Base-by-base conservation (phyloP, 106 monocot genomes). In the Agapanthus africanus region DNA sequence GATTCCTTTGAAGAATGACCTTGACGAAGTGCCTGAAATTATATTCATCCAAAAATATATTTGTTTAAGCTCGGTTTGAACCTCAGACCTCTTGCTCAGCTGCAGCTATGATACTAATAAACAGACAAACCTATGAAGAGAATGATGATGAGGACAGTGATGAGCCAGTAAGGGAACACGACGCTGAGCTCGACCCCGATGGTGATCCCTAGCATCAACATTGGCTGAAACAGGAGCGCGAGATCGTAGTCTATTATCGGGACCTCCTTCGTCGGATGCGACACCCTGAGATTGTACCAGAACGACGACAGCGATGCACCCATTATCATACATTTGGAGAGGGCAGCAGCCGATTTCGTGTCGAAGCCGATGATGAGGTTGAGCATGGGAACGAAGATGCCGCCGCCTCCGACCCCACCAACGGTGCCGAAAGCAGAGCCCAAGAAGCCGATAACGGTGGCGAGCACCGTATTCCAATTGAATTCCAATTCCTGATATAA, bases 301-400 rank as follows among this genome's bases (percentile, higher is more conserved):
- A 97, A 86, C 4, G 97, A 97, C 9, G 97, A 97, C 19, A 79
- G 73, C 49, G 97, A 97, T 4, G 97, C 97, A 1, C 89, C 97
- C 97, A 97, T 97, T 27, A 97, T 97, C 92, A 97, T 92, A 65
- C 95, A 97, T 79, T 97, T 97, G 7, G 97, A 97, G 76, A 97
- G 91, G 23, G 97, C 97, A 18, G 97, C 97, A 4, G 97, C 97
- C 9, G 97, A 87, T 71, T 92, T 97, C 68, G 97, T 78, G 75
- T 97, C 97, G 77, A 97, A 97, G 18, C 97, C 97, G 28, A 97
- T 84, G 49, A 97, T 54, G 51, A 97, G 89, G 54, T 84, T 97
- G 62, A 97, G 88, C 88, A 97, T 75, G 36, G 97, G 92, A 5
- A 97, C 97, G 69, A 97, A 97, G 38, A 97, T 86, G 11, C 97